Evolutionary conservation across 768 basidiomycete genomes (phyloP).

Genomic region (Leucogyrophana mollusca): DNA sequence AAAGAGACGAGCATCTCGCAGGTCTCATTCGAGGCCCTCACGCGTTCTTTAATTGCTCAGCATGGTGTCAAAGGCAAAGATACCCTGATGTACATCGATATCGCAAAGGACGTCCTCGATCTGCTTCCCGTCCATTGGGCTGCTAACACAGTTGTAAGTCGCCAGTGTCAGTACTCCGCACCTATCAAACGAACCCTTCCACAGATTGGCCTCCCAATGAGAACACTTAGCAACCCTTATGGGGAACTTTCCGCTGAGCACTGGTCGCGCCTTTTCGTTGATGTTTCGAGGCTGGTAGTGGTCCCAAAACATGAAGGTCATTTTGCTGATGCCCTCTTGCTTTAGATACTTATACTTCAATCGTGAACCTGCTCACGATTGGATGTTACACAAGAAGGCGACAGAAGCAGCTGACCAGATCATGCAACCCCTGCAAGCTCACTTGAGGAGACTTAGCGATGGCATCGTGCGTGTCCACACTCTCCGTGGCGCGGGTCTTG

Average conservation of each 20-base stretch:
- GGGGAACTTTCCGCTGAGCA: slow-evolving; percentile 39
- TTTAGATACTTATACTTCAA: slow-evolving; percentile 38
- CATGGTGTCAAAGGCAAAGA: too few species aligned
- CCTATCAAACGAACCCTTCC: not conserved
- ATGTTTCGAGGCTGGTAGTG: slow-evolving; percentile 33
- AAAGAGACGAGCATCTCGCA: too few species aligned
- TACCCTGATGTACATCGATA: slow-evolving; percentile 43
- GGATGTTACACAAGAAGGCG: slow-evolving; percentile 29
- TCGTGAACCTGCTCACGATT: slow-evolving; percentile 27
- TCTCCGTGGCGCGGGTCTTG: slow-evolving; percentile 2
- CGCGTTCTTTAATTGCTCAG: too few species aligned
- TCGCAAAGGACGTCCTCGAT: slow-evolving; percentile 69
- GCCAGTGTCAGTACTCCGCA: not conserved
- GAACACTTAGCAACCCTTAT: slow-evolving; percentile 31
- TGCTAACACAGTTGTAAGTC: slow-evolving; percentile 52
- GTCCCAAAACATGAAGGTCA: not conserved
- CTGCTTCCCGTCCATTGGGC: slow-evolving; percentile 61
- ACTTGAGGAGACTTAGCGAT: slow-evolving; percentile 16
- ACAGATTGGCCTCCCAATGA: slow-evolving; percentile 30
- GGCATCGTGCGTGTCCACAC: slow-evolving; percentile 16
- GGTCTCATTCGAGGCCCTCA: too few species aligned
- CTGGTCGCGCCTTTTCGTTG: slow-evolving; percentile 51
- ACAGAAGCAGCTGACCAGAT: slow-evolving; percentile 24
- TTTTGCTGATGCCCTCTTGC: not conserved
- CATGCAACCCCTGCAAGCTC: slow-evolving; percentile 19